Evolutionary conservation across 257 asterid genomes (phyloP), one percentile per base, ranked within the genome.

Genomic region (Solanum pinnatisectum): DNA sequence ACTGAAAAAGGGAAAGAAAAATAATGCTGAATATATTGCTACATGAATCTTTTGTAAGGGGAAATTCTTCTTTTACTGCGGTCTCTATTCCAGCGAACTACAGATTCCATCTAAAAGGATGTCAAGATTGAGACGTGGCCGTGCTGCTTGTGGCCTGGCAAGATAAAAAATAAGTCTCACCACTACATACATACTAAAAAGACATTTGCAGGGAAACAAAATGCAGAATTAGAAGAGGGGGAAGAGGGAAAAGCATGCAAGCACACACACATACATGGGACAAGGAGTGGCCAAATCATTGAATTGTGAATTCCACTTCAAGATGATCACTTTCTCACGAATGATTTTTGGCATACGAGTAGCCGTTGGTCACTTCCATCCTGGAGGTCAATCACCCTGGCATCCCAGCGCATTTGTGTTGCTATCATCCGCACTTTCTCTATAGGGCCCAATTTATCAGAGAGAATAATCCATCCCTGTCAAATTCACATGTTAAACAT

Each of bases 401-500:
- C 96, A 89, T 96, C 99, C 99, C 99, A 96, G 46, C 94, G 95
- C 39, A 96, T 92, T 90, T 92, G 97, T 49, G 95, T 92, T 33
- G 95, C 98, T 0, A 95, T 88, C 73, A 74, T 91, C 4, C 99
- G 92, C 35, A 95, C 96, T 81, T 56, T 90, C 91, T 94, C 96
- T 60, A 95, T 88, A 3, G 91, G 93, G 65, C 91, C 93, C 52
- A 94, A 87, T 88, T 92, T 92, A 92, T 96, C 99, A 11, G 98
- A 93, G 49, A 96, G 92, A 84, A 95, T 87, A 85, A 93, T 91
- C 99, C 99, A 96, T 63, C 99, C 99, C 99, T 96, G 95, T 71
- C 84, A 49, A 83, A 35, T 16, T 44, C 63, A 79, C 33, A 44
- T 44, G 63, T 6, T 44, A 44, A 79, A 79, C 39, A 79, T 14